Conservation (phyloP, 805 yeast genomes). For the Ogataea allantospora region DNA sequence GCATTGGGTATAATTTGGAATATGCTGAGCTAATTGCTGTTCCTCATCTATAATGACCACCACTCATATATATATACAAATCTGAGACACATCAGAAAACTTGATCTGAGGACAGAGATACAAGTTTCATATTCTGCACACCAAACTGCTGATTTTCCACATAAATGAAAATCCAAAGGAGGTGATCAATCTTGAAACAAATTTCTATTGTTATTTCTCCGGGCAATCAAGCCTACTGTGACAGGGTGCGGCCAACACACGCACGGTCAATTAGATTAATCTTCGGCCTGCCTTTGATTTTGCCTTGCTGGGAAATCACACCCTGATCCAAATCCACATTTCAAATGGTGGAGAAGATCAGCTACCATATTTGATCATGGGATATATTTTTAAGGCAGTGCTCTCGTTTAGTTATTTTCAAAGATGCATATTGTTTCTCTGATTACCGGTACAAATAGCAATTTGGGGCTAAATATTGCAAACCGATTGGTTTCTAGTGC, state of each 20-base stretch:
- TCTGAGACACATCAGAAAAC: constrained; percentile 11
- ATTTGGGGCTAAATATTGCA: constrained; percentile 84
- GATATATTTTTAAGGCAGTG: constrained; percentile 7
- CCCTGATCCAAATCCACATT: too few species aligned
- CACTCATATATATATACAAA: constrained; percentile 6
- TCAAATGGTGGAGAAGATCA: too few species aligned
- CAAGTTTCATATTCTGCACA: constrained; percentile 8
- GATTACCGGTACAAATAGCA: constrained; percentile 46
- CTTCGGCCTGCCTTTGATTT: too few species aligned
- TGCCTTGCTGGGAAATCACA: too few species aligned
- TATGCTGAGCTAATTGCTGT: not conserved
- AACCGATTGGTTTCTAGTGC: constrained; percentile 67
- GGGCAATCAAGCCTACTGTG: not conserved
- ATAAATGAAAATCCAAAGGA: not conserved
- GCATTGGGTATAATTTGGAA: constrained; percentile 14
- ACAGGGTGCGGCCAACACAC: not conserved
- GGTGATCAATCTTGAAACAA: constrained; percentile 5
- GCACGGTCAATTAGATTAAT: too few species aligned
- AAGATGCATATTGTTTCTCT: constrained; percentile 29
- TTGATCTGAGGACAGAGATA: not conserved
- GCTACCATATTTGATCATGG: too few species aligned
- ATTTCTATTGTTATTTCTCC: constrained; percentile 3
- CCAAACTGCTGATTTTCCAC: not conserved
- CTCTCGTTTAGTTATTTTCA: constrained; percentile 2
- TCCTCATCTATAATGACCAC: not conserved